Evolutionary conservation across 441 rosid species (phyloP).

Genomic region (Pelargonium myrrhifolium): DNA sequence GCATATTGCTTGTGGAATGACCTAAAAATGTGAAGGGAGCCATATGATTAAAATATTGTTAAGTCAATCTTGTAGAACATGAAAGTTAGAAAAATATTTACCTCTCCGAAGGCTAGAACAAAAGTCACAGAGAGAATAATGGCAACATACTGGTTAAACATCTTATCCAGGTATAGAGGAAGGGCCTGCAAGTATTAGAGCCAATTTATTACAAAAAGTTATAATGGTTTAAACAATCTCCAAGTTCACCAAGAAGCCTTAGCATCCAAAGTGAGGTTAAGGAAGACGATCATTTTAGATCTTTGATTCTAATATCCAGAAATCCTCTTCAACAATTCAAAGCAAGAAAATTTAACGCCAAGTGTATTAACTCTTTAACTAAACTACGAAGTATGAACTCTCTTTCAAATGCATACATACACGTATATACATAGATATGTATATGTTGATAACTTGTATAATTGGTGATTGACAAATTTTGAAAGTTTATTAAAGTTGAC

Average conservation of each 20-base stretch:
- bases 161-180: slow-evolving; percentile 81
- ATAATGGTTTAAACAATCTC: not conserved
- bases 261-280: not conserved
- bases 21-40: slow-evolving; percentile 35
- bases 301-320: not conserved
- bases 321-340: too few species aligned
- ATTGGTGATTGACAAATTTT: too few species aligned
- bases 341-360: not conserved
- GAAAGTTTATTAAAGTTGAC: not conserved
- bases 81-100: slow-evolving; percentile 21
- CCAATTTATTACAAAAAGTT: slow-evolving; percentile 9
- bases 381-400: too few species aligned
- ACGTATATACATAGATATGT: not conserved
- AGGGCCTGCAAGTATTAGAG: slow-evolving; percentile 60
- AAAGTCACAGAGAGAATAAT: slow-evolving; percentile 84
- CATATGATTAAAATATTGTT: slow-evolving; percentile 11
- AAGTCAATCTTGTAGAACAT: not conserved
- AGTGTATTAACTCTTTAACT: not conserved
- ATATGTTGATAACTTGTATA: not conserved
- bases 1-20: slow-evolving; percentile 95
- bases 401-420: not conserved
- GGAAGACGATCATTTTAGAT: not conserved
- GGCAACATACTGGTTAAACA: slow-evolving; percentile 88
- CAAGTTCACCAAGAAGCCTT: not conserved
- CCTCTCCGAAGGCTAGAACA: slow-evolving; percentile 90